Evolutionary conservation across 805 yeast species (phyloP).

Genomic region (Ogataea minuta): DNA sequence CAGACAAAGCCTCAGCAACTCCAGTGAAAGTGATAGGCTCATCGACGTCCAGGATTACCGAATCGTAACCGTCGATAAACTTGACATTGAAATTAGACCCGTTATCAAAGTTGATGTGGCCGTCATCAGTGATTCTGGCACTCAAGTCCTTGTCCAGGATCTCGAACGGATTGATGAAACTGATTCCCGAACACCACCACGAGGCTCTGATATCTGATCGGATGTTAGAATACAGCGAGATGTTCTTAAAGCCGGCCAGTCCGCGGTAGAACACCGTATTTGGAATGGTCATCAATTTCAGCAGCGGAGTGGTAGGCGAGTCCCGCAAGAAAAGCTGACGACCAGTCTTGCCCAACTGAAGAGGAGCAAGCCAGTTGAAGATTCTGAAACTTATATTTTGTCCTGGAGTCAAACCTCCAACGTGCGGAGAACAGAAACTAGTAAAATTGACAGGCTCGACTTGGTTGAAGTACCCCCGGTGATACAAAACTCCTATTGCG

Average conservation of each 20-base stretch:
- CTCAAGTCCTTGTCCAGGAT: constrained; percentile 33
- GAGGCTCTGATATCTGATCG: constrained; percentile 78
- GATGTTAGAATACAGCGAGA: constrained; percentile 68
- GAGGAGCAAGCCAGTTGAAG: constrained; percentile 65
- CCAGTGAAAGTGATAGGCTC: constrained; percentile 40
- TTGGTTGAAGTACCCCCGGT: constrained; percentile 48
- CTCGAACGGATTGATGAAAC: constrained; percentile 57
- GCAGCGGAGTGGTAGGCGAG: constrained; percentile 43
- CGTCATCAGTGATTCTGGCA: constrained; percentile 39
- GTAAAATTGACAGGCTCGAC: constrained; percentile 59
- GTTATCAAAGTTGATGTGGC: constrained; percentile 41
- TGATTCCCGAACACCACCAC: constrained; percentile 80
- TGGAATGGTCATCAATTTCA: constrained; percentile 64
- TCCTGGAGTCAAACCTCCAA: constrained; percentile 65
- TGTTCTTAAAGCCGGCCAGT: constrained; percentile 49
- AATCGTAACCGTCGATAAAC: constrained; percentile 52
- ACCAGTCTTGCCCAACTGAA: constrained; percentile 68
- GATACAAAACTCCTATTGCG: constrained; percentile 68
- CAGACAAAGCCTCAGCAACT: constrained; percentile 16
- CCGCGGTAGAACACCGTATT: constrained; percentile 59
- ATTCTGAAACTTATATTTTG: constrained; percentile 44
- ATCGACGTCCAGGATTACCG: constrained; percentile 52
- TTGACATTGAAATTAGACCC: constrained; percentile 39
- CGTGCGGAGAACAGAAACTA: constrained; percentile 69
- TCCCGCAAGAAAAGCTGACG: constrained; percentile 69